Evolutionary conservation across 1,284 basidiomycete species (phyloP).

Genomic region (Melanopsichium pennsylvanicum): DNA sequence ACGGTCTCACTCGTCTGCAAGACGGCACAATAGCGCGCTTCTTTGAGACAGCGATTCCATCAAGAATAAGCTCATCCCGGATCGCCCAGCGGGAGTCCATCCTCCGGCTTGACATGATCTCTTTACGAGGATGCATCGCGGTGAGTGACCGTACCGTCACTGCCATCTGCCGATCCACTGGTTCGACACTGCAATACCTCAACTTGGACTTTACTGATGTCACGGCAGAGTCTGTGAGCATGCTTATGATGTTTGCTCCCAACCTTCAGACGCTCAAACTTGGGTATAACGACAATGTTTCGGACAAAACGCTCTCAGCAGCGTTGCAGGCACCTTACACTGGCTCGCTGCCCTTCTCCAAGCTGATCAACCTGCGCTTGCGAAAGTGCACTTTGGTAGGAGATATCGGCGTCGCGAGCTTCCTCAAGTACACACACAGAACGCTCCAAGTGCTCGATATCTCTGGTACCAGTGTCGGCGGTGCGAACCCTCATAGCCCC

Average conservation of each 20-base stretch:
- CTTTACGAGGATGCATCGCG: constrained; percentile 25
- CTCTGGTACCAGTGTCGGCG: constrained; percentile 18
- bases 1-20: constrained; percentile 31
- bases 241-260: constrained; percentile 11
- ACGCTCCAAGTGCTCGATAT: constrained; percentile 27
- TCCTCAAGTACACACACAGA: constrained; percentile 18
- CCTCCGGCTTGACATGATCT: constrained; percentile 23
- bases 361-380: constrained; percentile 23
- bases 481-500: constrained; percentile 8
- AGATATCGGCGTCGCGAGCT: constrained; percentile 17
- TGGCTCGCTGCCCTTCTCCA: constrained; percentile 14
- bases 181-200: constrained; percentile 26
- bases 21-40: constrained; percentile 26
- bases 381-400: constrained; percentile 20
- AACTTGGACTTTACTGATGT: constrained; percentile 44
- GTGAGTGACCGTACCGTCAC: constrained; percentile 26
- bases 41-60: constrained; percentile 15
- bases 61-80: too few species aligned
- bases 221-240: constrained; percentile 14
- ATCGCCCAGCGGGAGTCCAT: neutral
- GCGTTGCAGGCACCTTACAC: constrained; percentile 16
- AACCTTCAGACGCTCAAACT: constrained; percentile 27
- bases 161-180: constrained; percentile 23
- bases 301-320: constrained; percentile 13
- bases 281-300: constrained; percentile 31